phyloP scores from a whole-genome alignment of 306 rosid genomes.

The Fragaria vesca region DNA sequence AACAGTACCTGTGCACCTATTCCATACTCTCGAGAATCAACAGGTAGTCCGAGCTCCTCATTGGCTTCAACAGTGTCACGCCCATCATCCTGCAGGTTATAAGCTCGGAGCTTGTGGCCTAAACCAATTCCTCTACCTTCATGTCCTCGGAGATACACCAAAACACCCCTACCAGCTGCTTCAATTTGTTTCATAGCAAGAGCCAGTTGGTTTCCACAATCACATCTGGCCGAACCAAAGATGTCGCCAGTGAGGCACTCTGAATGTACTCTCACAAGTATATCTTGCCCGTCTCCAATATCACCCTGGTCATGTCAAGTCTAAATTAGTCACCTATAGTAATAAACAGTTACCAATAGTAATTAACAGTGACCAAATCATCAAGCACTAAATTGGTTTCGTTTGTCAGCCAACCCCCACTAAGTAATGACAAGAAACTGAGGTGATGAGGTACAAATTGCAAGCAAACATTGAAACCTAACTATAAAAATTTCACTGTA shows the following conservation, averaged over 20 bases:
- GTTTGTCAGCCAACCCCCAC: not conserved
- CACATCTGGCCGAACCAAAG: slow-evolving; percentile 95
- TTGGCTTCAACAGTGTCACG: slow-evolving; percentile 94
- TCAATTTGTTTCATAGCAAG: slow-evolving; percentile 93
- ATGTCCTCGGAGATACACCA: slow-evolving; percentile 89
- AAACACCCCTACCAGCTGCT: slow-evolving; percentile 90
- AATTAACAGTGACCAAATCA: not conserved
- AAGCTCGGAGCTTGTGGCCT: slow-evolving; percentile 95
- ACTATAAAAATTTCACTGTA: not conserved
- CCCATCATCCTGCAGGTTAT: slow-evolving; percentile 82
- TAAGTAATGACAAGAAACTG: not conserved
- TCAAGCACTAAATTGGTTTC: not conserved
- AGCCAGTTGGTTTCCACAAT: slow-evolving; percentile 89
- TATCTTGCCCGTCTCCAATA: slow-evolving; percentile 78
- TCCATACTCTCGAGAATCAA: slow-evolving; percentile 95
- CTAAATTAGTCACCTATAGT: slow-evolving; percentile 2
- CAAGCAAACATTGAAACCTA: not conserved
- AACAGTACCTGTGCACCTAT: slow-evolving; percentile 87
- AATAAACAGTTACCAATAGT: not conserved
- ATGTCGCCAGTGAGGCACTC: slow-evolving; percentile 99
- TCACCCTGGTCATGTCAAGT: slow-evolving; percentile 63
- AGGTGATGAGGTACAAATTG: not conserved
- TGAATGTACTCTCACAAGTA: slow-evolving; percentile 94
- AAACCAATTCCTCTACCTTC: slow-evolving; percentile 98
- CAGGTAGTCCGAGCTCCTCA: slow-evolving; percentile 90